Evolutionary conservation across 129 eudicot genomes (phyloP).

Genomic region (Escallonia herrerae): DNA sequence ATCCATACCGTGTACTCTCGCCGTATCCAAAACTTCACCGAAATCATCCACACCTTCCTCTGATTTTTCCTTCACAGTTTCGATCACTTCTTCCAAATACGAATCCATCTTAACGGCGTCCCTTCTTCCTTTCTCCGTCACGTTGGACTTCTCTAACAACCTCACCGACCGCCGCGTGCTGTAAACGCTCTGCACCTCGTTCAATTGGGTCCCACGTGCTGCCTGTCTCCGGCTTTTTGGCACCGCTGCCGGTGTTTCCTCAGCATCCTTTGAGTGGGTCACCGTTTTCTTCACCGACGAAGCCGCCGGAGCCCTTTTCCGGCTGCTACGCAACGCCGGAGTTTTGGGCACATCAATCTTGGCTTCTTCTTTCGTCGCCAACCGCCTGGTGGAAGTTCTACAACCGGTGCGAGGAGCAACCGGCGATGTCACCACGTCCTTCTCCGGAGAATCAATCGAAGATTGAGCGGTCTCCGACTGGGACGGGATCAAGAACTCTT

Average conservation of each 20-base stretch:
- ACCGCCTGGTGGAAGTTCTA: conserved; percentile 30
- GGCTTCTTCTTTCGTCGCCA: conserved; percentile 11
- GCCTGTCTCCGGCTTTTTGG: conserved; percentile 24
- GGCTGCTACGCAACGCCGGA: conserved; percentile 20
- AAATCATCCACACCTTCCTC: no score
- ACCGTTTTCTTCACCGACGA: conserved; percentile 20
- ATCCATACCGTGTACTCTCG: no score
- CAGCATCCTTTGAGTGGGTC: conserved; percentile 26
- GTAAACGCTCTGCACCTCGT: conserved; percentile 36
- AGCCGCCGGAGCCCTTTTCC: conserved; percentile 27
- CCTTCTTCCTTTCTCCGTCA: conserved; percentile 7
- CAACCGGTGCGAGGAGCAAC: conserved; percentile 36
- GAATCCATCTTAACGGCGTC: conserved; percentile 16
- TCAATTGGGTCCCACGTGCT: background rate
- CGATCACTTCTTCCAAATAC: conserved; percentile 16
- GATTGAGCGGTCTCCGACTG: conserved; percentile 31
- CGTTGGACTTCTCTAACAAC: conserved; percentile 29
- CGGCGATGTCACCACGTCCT: conserved; percentile 11
- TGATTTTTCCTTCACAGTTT: background rate
- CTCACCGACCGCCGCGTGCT: conserved; percentile 54
- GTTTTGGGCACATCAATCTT: conserved; percentile 13
- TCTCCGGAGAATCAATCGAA: conserved; percentile 39
- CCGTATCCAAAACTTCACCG: no score
- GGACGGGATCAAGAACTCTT: conserved; percentile 28
- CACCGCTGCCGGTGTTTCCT: conserved; percentile 14